Conservation (phyloP, 2,329 filamentous ascomycete species). For the Alternaria panax region DNA sequence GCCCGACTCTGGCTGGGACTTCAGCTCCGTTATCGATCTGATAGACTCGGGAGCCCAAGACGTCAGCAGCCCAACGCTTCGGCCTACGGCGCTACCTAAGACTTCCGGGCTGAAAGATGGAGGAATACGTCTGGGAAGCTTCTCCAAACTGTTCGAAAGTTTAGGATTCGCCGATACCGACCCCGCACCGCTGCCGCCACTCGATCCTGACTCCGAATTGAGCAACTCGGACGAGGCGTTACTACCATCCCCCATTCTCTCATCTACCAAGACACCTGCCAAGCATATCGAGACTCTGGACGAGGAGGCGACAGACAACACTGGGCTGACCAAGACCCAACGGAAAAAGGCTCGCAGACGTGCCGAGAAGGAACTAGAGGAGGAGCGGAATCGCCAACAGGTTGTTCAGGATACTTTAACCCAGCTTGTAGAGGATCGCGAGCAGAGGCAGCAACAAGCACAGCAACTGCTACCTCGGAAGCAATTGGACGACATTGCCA, state of each 20-base stretch:
- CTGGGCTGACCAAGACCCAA: constrained; percentile 35
- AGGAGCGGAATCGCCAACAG: constrained; percentile 18
- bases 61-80: constrained; percentile 30
- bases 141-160: constrained; percentile 55
- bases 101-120: constrained; percentile 15
- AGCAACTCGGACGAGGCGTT: constrained; percentile 56
- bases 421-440: constrained; percentile 14
- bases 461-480: constrained; percentile 1
- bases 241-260: constrained; percentile 23
- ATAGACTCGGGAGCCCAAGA: constrained; percentile 41
- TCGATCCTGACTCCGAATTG: constrained; percentile 37
- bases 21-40: constrained; percentile 55
- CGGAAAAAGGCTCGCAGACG: constrained; percentile 36
- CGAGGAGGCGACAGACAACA: neutral
- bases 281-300: constrained; percentile 2
- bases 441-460: constrained; percentile 5
- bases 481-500: neutral
- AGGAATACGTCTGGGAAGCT: constrained; percentile 52
- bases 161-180: constrained; percentile 47
- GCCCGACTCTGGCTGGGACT: constrained; percentile 54
- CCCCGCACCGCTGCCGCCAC: constrained; percentile 28
- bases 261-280: neutral
- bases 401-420: constrained; percentile 16
- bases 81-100: constrained; percentile 12
- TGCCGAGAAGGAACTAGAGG: constrained; percentile 29